phyloP scores from a whole-genome alignment of 2,329 filamentous ascomycete genomes.

The Aotearoamyces nothofagi region DNA sequence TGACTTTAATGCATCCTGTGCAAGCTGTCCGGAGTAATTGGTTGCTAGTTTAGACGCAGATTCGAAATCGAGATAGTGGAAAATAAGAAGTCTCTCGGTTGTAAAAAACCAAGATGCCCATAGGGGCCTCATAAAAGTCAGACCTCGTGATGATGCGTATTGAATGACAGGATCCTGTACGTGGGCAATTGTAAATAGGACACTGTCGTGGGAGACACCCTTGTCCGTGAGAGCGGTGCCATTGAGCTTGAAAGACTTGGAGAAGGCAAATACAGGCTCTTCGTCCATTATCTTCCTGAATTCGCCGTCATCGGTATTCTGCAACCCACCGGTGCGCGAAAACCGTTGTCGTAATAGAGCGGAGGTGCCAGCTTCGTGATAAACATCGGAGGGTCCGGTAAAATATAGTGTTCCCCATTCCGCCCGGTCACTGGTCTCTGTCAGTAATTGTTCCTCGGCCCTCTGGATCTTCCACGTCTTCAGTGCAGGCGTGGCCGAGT shows the following conservation, averaged over 20 bases:
- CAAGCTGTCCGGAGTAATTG: constrained; percentile 61
- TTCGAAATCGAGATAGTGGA: constrained; percentile 62
- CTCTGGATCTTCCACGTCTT: constrained; percentile 55
- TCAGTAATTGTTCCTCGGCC: constrained; percentile 50
- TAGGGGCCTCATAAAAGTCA: constrained; percentile 64
- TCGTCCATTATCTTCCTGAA: constrained; percentile 62
- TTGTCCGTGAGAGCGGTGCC: constrained; percentile 16
- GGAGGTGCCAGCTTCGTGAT: constrained; percentile 59
- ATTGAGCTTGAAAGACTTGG: constrained; percentile 43
- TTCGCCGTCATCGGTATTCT: constrained; percentile 48
- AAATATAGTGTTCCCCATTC: constrained; percentile 80
- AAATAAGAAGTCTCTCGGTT: constrained; percentile 48
- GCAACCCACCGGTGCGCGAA: constrained; percentile 47
- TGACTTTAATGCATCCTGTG: constrained; percentile 55
- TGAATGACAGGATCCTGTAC: constrained; percentile 69
- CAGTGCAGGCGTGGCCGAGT: constrained; percentile 23
- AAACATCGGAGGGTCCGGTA: constrained; percentile 50
- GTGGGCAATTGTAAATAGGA: constrained; percentile 62
- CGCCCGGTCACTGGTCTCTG: constrained; percentile 56
- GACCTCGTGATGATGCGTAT: constrained; percentile 59
- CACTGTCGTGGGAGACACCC: constrained; percentile 27
- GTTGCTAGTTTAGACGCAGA: constrained; percentile 46
- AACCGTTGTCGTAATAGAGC: constrained; percentile 51
- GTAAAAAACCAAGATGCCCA: constrained; percentile 63
- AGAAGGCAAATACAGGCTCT: constrained; percentile 71